phyloP scores from a whole-genome alignment of 371 early-diverging fungal genomes.

The Dichotomocladium elegans region DNA sequence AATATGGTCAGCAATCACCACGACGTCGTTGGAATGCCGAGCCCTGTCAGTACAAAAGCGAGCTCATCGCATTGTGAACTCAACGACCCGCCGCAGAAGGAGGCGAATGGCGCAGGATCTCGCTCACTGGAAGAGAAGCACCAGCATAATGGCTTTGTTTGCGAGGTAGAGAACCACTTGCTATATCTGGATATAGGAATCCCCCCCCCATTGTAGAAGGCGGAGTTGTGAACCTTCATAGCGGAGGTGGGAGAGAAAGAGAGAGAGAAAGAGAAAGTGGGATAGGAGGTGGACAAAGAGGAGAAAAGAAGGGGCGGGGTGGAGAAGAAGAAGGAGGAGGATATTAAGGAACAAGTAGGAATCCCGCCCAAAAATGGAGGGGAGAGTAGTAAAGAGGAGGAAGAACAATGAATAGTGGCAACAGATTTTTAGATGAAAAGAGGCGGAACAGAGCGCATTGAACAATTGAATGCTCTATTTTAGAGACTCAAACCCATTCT shows the following conservation, averaged over 20 bases:
- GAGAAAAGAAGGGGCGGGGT: background rate
- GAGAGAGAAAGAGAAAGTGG: background rate
- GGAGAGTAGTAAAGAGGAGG: background rate
- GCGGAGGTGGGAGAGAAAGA: background rate
- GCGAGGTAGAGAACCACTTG: conserved; percentile 8
- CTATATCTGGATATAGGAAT: background rate
- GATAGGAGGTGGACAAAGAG: background rate
- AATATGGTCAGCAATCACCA: no score
- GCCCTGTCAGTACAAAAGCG: no score
- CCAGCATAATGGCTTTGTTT: conserved; percentile 13
- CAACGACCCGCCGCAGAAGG: no score
- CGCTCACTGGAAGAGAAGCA: conserved; percentile 6
- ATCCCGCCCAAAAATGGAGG: no score
- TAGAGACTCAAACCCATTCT: background rate
- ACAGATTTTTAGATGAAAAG: background rate
- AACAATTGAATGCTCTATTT: background rate
- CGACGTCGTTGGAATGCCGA: no score
- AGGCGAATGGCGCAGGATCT: no score
- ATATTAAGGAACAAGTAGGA: no score
- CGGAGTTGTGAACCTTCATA: no score
- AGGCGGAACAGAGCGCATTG: background rate
- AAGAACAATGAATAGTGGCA: background rate
- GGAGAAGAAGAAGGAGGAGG: background rate
- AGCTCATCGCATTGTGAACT: no score
- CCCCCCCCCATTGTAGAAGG: no score